Evolutionary conservation across 2,329 filamentous ascomycete genomes (phyloP).

Genomic region (Alternaria sp.): DNA sequence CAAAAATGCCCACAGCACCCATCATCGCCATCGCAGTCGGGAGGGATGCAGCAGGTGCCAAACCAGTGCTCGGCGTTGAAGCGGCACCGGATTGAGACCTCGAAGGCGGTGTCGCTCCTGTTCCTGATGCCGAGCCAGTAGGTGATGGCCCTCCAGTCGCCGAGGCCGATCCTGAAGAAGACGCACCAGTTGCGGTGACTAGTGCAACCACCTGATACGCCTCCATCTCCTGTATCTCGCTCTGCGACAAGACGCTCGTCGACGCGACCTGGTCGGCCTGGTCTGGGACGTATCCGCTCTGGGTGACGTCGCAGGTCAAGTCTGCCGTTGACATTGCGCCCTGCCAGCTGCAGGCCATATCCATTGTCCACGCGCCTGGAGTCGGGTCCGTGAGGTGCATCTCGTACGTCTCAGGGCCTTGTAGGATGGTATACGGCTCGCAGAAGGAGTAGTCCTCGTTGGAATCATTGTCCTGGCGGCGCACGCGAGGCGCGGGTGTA

Average conservation of each 20-base stretch:
- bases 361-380: slow-evolving; percentile 24
- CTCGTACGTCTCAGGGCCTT: slow-evolving; percentile 27
- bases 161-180: slow-evolving; percentile 7
- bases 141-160: not conserved
- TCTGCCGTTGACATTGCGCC: slow-evolving; percentile 28
- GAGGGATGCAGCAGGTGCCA: slow-evolving; percentile 25
- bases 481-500: slow-evolving; percentile 25
- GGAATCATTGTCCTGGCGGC: slow-evolving; percentile 16
- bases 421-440: slow-evolving; percentile 31
- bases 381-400: slow-evolving; percentile 28
- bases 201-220: slow-evolving; percentile 16
- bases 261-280: not conserved
- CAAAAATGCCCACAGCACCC: slow-evolving; percentile 30
- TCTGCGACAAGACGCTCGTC: slow-evolving; percentile 9
- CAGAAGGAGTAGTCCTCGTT: slow-evolving; percentile 15
- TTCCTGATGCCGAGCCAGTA: not conserved
- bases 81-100: slow-evolving; percentile 16
- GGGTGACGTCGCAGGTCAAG: slow-evolving; percentile 26
- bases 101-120: slow-evolving; percentile 11
- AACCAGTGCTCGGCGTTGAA: slow-evolving; percentile 15
- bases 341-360: slow-evolving; percentile 30
- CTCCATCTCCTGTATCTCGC: slow-evolving; percentile 9
- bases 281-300: slow-evolving; percentile 12
- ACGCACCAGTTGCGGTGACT: slow-evolving; percentile 16
- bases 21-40: slow-evolving; percentile 28